Evolutionary conservation across 1,284 basidiomycete species (phyloP).

Genomic region (Cutaneotrichosporon sp.): DNA sequence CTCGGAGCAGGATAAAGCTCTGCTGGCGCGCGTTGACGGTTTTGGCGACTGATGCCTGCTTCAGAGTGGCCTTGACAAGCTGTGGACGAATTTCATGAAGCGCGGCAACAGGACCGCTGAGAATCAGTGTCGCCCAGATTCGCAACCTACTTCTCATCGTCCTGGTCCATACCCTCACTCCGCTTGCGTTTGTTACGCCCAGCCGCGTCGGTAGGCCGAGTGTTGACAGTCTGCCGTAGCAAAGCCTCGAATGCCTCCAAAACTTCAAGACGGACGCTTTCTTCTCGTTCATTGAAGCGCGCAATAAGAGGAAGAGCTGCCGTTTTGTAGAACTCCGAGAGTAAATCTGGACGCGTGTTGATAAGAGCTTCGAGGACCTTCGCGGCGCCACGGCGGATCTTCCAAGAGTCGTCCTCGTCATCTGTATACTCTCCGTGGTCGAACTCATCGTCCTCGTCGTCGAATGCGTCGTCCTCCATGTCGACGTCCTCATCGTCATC

Average conservation of each 20-base stretch:
- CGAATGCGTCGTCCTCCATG: conserved; percentile 43
- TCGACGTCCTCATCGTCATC: conserved; percentile 66
- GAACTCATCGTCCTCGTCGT: conserved; percentile 51
- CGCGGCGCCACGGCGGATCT: conserved; percentile 87
- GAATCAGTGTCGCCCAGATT: background rate
- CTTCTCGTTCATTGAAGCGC: conserved; percentile 90
- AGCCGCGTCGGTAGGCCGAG: conserved; percentile 28
- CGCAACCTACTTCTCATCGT: conserved; percentile 57
- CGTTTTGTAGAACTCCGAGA: conserved; percentile 70
- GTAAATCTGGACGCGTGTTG: conserved; percentile 78
- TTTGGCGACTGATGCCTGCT: conserved; percentile 80
- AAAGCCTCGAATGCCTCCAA: conserved; percentile 79
- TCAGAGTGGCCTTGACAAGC: conserved; percentile 73
- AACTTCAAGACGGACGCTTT: conserved; percentile 89
- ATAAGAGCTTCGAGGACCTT: conserved; percentile 83
- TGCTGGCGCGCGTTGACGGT: conserved; percentile 78
- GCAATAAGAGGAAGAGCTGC: conserved; percentile 83
- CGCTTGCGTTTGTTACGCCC: conserved; percentile 57
- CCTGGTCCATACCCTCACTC: conserved; percentile 63
- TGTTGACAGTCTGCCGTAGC: conserved; percentile 64
- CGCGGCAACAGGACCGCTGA: conserved; percentile 10
- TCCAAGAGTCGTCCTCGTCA: conserved; percentile 98
- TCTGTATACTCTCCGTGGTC: conserved; percentile 87
- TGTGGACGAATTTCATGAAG: conserved; percentile 59
- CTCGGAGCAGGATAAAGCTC: conserved; percentile 72